These are phyloP conservation scores for Solanum okadae DNA, from an alignment of 257 asterid species.

Conservation along the genomic window DNA sequence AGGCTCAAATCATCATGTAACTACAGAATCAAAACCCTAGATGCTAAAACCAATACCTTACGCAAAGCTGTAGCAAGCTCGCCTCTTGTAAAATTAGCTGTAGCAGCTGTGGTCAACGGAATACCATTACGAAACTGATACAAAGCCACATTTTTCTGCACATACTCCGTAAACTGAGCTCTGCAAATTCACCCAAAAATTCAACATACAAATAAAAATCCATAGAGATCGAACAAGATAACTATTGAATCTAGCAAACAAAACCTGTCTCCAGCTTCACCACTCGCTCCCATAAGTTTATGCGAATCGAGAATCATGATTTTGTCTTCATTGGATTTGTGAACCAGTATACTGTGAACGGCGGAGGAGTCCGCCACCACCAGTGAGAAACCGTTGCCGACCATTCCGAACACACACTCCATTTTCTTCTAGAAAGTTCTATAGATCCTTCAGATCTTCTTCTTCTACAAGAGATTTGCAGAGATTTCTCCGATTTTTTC, in stretches of 20 bases:
- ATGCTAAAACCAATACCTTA: constrained; percentile 37
- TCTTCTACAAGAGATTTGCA: constrained; percentile 1
- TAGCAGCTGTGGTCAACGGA: constrained; percentile 86
- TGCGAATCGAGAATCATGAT: constrained; percentile 92
- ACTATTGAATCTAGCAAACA: neutral
- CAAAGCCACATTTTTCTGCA: constrained; percentile 87
- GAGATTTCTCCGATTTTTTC: neutral
- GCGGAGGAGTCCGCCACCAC: constrained; percentile 96
- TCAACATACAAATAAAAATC: neutral
- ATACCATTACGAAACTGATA: constrained; percentile 96
- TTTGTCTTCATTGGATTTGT: constrained; percentile 92
- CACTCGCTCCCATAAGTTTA: constrained; percentile 94
- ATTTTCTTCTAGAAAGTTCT: constrained; percentile 13
- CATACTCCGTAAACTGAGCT: constrained; percentile 92
- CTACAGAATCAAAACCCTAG: neutral
- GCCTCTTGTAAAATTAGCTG: constrained; percentile 94
- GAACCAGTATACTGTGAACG: constrained; percentile 88
- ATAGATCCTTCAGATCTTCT: neutral
- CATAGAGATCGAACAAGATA: neutral
- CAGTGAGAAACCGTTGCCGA: constrained; percentile 77
- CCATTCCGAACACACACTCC: constrained; percentile 95
- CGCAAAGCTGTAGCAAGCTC: constrained; percentile 98
- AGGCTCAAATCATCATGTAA: neutral
- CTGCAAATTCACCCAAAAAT: constrained; percentile 17
- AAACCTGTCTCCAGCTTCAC: constrained; percentile 95